Evolutionary conservation across 2,329 filamentous ascomycete species (phyloP), one percentile per base, ranked within the genome.

Genomic region (Diaporthe australafricana): DNA sequence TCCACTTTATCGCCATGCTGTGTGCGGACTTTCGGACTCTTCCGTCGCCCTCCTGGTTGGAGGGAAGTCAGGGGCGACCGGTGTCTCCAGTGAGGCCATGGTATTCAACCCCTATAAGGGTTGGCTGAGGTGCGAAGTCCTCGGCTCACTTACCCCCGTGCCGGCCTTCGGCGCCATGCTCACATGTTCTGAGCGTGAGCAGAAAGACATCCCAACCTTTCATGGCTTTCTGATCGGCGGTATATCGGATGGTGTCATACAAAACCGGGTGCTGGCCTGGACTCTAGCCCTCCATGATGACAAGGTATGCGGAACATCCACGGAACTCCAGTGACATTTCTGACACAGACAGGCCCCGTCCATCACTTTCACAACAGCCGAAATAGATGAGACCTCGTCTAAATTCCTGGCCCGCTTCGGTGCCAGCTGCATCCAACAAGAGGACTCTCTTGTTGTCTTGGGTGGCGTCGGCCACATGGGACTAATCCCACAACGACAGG

Each of bases 1-100:
- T n/a, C 87, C 92, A 12, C 85, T 95, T 30, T 98, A 93, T 81
- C 87, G 96, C 66, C 96, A 98, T 78, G 89, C 89, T 71, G 88
- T 91, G 38, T 84, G 90, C 16, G 81, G 82, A 35, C 77, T 92
- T 1, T 83, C 83, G 0, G 72, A 77, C 48, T 89, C 89, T 5
- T 85, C 79, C 72, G 81, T 84, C 68, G 86, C 87, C 1, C 83
- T 95, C 22, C 79, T 93, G 2, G 83, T 89, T 67, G 92, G 92
- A 22, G 92, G 92, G 0, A 92, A 89, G 79, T 85, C 82, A 1
- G 86, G 84, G 1, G 79, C 84, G 14, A 84, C 84, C 1, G 78
- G 79, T 1, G 80, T 89, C 5, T 87, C 88, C n/a, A 78, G 83
- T 5, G 83, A 84, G 12, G 90, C 86, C 79, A 82, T 90, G 35